phyloP scores from a whole-genome alignment of 2,329 filamentous ascomycete genomes.

The Calcarisporium arbuscula region DNA sequence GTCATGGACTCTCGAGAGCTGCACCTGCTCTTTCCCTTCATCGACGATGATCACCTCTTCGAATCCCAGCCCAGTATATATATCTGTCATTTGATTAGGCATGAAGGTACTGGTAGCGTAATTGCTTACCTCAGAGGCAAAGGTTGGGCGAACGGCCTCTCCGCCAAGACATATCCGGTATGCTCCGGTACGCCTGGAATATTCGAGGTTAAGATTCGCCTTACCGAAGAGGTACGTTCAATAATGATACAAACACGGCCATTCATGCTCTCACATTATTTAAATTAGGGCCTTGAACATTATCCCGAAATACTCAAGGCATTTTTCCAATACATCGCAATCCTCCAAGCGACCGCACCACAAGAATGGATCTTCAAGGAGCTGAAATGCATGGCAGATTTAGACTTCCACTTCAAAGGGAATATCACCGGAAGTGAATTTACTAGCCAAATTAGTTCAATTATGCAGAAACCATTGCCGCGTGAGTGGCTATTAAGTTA shows the following conservation, averaged over 20 bases:
- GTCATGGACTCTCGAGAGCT: conserved; percentile 81
- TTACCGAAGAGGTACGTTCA: conserved; percentile 67
- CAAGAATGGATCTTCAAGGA: conserved; percentile 94
- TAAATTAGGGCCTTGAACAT: conserved; percentile 57
- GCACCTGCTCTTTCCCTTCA: conserved; percentile 74
- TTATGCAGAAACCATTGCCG: conserved; percentile 87
- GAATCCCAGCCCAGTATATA: conserved; percentile 79
- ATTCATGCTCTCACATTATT: too few relatives aligned
- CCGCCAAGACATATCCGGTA: conserved; percentile 66
- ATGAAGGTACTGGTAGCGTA: conserved; percentile 88
- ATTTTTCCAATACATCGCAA: conserved; percentile 83
- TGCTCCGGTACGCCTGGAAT: conserved; percentile 71
- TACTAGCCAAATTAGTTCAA: conserved; percentile 74
- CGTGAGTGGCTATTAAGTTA: conserved; percentile 81
- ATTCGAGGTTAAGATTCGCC: conserved; percentile 69
- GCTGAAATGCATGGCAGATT: conserved; percentile 80
- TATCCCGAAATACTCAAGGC: conserved; percentile 77
- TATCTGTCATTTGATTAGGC: conserved; percentile 81
- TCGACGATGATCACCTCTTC: conserved; percentile 73
- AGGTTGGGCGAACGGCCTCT: conserved; percentile 80
- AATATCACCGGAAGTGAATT: conserved; percentile 86
- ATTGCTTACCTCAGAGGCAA: conserved; percentile 83
- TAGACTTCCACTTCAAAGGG: conserved; percentile 91
- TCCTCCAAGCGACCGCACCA: conserved; percentile 72
- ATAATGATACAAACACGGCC: neutral